phyloP scores from a whole-genome alignment of 106 monocot species.

The Iris macrosiphon region DNA sequence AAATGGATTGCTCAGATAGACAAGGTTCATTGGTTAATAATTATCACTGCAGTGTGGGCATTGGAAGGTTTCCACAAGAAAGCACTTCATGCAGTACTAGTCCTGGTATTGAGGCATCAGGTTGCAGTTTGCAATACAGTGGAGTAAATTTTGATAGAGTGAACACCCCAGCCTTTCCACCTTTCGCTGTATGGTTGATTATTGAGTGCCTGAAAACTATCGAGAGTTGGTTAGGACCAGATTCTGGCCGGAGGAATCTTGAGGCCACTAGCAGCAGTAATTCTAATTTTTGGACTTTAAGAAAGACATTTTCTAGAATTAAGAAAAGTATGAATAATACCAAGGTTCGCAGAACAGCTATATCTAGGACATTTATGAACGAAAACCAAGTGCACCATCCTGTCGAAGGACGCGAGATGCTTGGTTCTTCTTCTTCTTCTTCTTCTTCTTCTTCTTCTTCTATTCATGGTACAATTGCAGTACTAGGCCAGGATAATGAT shows the following conservation, averaged over 20 bases:
- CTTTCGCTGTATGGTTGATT: conserved; percentile 32
- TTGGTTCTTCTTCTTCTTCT: too few relatives aligned
- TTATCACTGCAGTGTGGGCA: background rate
- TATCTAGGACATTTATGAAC: background rate
- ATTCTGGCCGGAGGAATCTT: conserved; percentile 1
- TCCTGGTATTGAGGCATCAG: background rate
- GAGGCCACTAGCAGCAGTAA: background rate
- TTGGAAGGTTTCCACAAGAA: conserved; percentile 17
- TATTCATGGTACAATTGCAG: background rate
- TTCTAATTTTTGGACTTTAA: conserved; percentile 14
- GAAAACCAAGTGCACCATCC: background rate
- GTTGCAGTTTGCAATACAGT: background rate
- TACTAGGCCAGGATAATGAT: background rate
- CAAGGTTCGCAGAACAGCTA: conserved; percentile 9
- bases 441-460: background rate
- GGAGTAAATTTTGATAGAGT: conserved; percentile 3
- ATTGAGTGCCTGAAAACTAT: conserved; percentile 54
- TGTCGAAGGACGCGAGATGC: background rate
- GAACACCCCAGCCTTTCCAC: conserved; percentile 11
- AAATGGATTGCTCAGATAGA: conserved; percentile 7
- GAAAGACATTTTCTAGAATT: conserved; percentile 31
- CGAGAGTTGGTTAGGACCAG: conserved; percentile 53
- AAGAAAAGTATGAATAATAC: conserved; percentile 4
- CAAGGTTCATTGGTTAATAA: background rate
- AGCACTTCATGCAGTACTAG: conserved; percentile 8